phyloP scores from a whole-genome alignment of 2,329 filamentous ascomycete genomes.

The Clonostachys solani region DNA sequence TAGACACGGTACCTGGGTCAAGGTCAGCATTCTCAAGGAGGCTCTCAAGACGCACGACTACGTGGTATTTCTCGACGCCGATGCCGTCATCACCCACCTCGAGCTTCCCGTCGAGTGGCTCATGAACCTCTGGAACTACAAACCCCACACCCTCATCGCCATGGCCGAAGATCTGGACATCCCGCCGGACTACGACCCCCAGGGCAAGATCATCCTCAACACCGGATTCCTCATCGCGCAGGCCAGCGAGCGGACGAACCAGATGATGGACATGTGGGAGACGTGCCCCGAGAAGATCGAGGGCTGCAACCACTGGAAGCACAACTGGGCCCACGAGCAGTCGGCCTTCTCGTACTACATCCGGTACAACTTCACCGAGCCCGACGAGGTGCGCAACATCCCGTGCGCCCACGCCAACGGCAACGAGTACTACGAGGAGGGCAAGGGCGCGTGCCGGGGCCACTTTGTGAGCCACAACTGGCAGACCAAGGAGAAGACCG shows the following conservation, averaged over 20 bases:
- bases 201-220: constrained; percentile 27
- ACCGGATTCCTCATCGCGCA: constrained; percentile 38
- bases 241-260: constrained; percentile 7
- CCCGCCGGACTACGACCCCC: constrained; percentile 26
- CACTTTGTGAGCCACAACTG: too few relatives aligned
- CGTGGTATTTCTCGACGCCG: constrained; percentile 38
- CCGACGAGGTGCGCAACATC: constrained; percentile 12
- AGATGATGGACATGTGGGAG: constrained; percentile 5
- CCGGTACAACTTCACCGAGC: constrained; percentile 14
- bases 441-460: too few relatives aligned
- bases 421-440: too few relatives aligned
- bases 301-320: constrained; percentile 11
- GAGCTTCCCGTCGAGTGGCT: constrained; percentile 42
- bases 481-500: too few relatives aligned
- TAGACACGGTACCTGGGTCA: constrained; percentile 40
- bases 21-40: constrained; percentile 29
- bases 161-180: constrained; percentile 38
- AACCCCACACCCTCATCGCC: constrained; percentile 31
- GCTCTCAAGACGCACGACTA: constrained; percentile 31
- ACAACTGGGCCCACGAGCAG: constrained; percentile 19
- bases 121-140: constrained; percentile 39
- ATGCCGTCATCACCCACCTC: constrained; percentile 32
- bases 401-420: constrained; percentile 17
- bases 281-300: constrained; percentile 9
- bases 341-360: constrained; percentile 16